A percentile compares a stretch with the other conserved stretches of the same genome.
These are phyloP conservation scores for Termitomyces eurrhizus DNA, from an alignment of 768 basidiomycete species.

Conservation along the genomic window DNA sequence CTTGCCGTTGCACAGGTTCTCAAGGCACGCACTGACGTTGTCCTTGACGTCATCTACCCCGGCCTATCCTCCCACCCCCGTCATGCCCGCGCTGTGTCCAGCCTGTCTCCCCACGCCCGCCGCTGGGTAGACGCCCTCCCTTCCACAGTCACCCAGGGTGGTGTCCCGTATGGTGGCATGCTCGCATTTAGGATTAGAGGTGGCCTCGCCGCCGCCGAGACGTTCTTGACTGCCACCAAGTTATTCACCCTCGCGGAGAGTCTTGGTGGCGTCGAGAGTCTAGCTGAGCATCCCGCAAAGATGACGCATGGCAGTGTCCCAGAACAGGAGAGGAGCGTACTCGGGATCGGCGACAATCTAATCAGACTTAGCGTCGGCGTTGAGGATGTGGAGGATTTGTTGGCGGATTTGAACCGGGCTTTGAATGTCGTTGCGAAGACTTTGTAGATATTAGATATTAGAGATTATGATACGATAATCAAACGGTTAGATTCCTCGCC, in stretches of 20 bases:
- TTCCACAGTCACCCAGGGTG: slow-evolving; percentile 25
- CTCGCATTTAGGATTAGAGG: slow-evolving; percentile 74
- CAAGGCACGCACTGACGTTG: slow-evolving; percentile 51
- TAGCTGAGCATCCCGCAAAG: slow-evolving; percentile 80
- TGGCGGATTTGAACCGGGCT: slow-evolving; percentile 67
- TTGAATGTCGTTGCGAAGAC: slow-evolving; percentile 29
- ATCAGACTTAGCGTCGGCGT: slow-evolving; percentile 83
- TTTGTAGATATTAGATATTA: not conserved
- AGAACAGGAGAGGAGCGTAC: slow-evolving; percentile 52
- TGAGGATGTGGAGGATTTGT: slow-evolving; percentile 82
- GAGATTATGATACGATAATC: not conserved
- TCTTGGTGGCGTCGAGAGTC: slow-evolving; percentile 88
- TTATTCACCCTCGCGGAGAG: slow-evolving; percentile 85
- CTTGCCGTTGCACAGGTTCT: slow-evolving; percentile 69
- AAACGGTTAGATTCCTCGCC: no score
- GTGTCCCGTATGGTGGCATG: slow-evolving; percentile 92
- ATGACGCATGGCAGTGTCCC: slow-evolving; percentile 90
- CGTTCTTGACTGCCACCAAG: slow-evolving; percentile 60
- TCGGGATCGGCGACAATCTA: slow-evolving; percentile 79
- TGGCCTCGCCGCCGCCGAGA: slow-evolving; percentile 50
- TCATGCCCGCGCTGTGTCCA: slow-evolving; percentile 57
- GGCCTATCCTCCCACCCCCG: slow-evolving; percentile 68
- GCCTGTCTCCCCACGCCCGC: slow-evolving; percentile 66
- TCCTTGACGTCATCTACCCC: slow-evolving; percentile 79
- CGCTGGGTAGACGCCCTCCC: slow-evolving; percentile 51